Evolutionary conservation across 768 basidiomycete species (phyloP).

Genomic region (Megacollybia marginata): DNA sequence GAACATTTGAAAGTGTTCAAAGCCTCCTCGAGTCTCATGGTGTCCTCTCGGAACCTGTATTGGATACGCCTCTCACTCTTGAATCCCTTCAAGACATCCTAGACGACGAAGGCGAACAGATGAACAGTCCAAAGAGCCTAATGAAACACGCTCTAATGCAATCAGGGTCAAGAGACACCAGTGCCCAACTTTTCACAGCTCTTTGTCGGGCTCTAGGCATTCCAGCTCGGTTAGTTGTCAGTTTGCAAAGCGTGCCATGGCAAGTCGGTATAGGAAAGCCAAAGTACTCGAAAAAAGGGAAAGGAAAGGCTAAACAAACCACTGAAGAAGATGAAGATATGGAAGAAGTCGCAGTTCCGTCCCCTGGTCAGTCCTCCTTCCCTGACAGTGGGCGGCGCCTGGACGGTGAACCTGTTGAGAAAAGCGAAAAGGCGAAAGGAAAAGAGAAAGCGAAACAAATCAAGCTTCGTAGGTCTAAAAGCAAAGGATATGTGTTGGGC

Average conservation of each 20-base stretch:
- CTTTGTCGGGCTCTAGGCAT: constrained; percentile 82
- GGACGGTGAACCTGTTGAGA: constrained; percentile 27
- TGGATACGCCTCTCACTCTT: neutral
- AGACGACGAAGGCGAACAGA: constrained; percentile 51
- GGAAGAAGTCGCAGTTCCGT: constrained; percentile 14
- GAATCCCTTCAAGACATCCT: constrained; percentile 23
- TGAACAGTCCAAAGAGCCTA: constrained; percentile 75
- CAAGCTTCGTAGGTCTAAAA: constrained; percentile 51
- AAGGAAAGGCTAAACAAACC: constrained; percentile 25
- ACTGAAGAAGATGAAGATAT: constrained; percentile 21
- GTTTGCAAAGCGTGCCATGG: constrained; percentile 91
- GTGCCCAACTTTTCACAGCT: constrained; percentile 87
- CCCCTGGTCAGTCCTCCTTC: constrained; percentile 10
- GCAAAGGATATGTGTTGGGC: constrained; percentile 36
- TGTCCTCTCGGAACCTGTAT: constrained; percentile 10
- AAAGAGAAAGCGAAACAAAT: constrained; percentile 49
- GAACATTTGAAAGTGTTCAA: constrained; percentile 73
- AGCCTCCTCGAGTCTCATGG: constrained; percentile 16
- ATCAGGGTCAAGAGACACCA: constrained; percentile 75
- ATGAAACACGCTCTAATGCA: constrained; percentile 89
- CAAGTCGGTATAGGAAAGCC: constrained; percentile 57
- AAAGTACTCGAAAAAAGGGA: constrained; percentile 33
- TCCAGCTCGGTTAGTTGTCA: constrained; percentile 81
- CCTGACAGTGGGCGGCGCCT: constrained; percentile 33
- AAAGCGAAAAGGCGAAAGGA: constrained; percentile 45